These are phyloP conservation scores for Ilyonectria robusta DNA, from an alignment of 2,329 filamentous ascomycete genomes.

Conservation along the genomic window DNA sequence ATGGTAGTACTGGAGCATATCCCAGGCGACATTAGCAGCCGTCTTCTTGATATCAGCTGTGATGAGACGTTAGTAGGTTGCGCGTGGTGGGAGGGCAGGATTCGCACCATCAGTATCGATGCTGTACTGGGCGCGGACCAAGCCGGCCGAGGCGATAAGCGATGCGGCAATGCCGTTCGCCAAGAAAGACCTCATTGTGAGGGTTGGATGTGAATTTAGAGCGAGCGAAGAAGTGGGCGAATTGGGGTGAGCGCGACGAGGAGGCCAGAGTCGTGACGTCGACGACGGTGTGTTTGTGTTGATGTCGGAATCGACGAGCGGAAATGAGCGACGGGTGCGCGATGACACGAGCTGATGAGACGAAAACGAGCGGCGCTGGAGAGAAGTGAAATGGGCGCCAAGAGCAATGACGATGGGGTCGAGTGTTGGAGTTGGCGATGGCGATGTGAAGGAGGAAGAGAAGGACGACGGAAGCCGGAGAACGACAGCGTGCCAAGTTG, in stretches of 20 bases:
- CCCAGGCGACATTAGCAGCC: conserved; percentile 58
- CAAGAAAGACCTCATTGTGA: conserved; percentile 43
- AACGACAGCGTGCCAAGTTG: conserved; percentile 36
- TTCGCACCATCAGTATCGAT: conserved; percentile 44
- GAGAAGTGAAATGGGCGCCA: conserved; percentile 19
- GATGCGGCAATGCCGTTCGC: conserved; percentile 38
- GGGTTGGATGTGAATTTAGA: conserved; percentile 8
- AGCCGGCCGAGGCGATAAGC: conserved; percentile 39
- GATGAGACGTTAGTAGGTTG: conserved; percentile 32
- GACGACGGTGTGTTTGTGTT: not conserved
- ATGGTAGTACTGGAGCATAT: conserved; percentile 62
- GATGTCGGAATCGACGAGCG: conserved; percentile 14
- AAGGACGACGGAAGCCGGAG: conserved; percentile 32
- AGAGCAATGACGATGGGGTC: conserved; percentile 31
- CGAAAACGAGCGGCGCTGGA: conserved; percentile 31
- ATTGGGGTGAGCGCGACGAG: conserved; percentile 9
- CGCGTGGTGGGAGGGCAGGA: not conserved
- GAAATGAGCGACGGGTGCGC: conserved; percentile 26
- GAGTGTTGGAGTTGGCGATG: conserved; percentile 40
- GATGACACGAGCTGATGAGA: conserved; percentile 10
- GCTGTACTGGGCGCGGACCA: conserved; percentile 44
- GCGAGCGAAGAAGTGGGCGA: conserved; percentile 27
- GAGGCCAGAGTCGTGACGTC: conserved; percentile 28
- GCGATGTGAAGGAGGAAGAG: conserved; percentile 36
- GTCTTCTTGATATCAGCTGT: conserved; percentile 57